Percentiles rank a stretch among this genome's conserved stretches.
These are phyloP conservation scores for Tuber brumale DNA, from an alignment of 495 filamentous ascomycete genomes.

Conservation along the genomic window DNA sequence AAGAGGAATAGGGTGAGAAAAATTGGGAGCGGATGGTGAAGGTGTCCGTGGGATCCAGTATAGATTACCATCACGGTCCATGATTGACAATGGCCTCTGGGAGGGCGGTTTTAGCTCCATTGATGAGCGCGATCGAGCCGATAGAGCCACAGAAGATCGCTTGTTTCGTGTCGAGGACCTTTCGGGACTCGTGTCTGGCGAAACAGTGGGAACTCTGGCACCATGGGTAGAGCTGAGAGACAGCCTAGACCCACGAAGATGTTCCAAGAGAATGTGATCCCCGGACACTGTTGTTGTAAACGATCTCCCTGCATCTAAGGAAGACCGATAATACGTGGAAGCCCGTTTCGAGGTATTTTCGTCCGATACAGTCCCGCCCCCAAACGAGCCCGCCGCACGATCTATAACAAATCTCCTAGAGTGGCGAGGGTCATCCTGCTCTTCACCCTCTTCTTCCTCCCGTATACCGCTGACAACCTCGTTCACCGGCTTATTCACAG, in stretches of 20 bases:
- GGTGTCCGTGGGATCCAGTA: conserved; percentile 40
- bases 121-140: conserved; percentile 38
- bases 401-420: conserved; percentile 33
- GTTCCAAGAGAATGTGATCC: conserved; percentile 36
- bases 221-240: conserved; percentile 34
- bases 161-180: conserved; percentile 32
- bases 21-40: conserved; percentile 34
- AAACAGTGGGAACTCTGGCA: conserved; percentile 28
- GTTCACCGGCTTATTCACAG: conserved; percentile 23
- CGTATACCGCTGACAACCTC: conserved; percentile 2
- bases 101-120: conserved; percentile 33
- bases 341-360: conserved; percentile 37
- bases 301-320: conserved; percentile 38
- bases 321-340: conserved; percentile 35
- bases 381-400: conserved; percentile 19
- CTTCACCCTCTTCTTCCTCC: conserved; percentile 32
- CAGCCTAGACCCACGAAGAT: conserved; percentile 33
- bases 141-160: conserved; percentile 28
- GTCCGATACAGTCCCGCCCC: conserved; percentile 32
- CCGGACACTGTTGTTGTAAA: conserved; percentile 33
- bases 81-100: conserved; percentile 29
- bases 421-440: conserved; percentile 26
- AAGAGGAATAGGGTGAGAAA: conserved; percentile 25
- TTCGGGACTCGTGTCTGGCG: conserved; percentile 41
- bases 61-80: conserved; percentile 35